Percentiles rank a stretch among this genome's conserved stretches.
Evolutionary conservation across 352 stramenopile genomes (phyloP).

Genomic region (Globisporangium sylvaticum): DNA sequence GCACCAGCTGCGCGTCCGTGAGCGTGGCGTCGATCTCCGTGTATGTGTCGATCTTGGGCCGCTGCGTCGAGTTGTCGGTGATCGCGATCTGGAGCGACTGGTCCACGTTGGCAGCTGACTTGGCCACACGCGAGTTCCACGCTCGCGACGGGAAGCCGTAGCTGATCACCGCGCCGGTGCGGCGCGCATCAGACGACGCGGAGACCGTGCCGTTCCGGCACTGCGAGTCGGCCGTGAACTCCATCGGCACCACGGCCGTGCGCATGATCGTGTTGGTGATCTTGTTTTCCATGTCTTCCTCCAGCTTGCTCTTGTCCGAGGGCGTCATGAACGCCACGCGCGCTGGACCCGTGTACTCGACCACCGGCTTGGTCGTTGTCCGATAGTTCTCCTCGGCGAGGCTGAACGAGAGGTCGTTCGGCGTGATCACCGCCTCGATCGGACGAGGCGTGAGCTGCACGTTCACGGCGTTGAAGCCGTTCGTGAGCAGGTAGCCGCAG

Average conservation of each 20-base stretch:
- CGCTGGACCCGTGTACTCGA: background rate
- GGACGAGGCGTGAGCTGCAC: constrained; percentile 1
- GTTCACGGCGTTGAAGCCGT: constrained; percentile 5
- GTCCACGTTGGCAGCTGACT: background rate
- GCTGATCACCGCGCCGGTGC: background rate
- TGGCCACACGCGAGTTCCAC: background rate
- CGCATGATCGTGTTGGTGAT: constrained; percentile 1
- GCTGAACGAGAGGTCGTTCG: background rate
- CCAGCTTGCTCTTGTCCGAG: background rate
- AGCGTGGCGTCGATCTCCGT: background rate
- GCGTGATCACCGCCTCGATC: background rate
- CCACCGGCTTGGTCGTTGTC: background rate
- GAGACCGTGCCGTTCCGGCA: background rate
- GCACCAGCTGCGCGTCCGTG: background rate
- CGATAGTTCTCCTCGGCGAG: background rate
- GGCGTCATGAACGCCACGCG: background rate
- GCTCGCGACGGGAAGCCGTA: constrained; percentile 4
- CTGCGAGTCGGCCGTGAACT: background rate
- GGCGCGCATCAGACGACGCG: background rate
- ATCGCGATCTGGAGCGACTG: background rate
- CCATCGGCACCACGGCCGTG: background rate
- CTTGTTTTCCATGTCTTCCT: background rate
- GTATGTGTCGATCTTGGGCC: background rate
- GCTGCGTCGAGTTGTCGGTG: background rate
- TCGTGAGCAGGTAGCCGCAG: constrained; percentile 2